A percentile compares a stretch with the other conserved stretches of the same genome.
Conservation (phyloP, 108 stramenopile species). For the Skeletonema menzelii region DNA sequence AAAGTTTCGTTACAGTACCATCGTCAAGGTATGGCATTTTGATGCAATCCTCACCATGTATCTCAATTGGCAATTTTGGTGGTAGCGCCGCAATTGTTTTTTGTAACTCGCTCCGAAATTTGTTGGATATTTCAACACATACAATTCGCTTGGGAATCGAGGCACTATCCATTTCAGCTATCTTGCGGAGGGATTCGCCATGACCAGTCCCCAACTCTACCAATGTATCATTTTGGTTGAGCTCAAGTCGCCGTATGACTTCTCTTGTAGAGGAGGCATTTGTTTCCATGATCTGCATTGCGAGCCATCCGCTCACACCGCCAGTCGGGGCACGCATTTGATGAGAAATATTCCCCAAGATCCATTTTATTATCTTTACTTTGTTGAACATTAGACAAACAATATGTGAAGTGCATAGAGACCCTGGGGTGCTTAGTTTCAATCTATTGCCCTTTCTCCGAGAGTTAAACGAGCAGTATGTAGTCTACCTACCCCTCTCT, state of each 20-base stretch:
- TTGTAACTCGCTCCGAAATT: constrained; percentile 13
- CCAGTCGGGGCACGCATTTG: constrained; percentile 15
- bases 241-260: constrained; percentile 5
- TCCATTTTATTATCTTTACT: constrained; percentile 9
- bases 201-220: constrained; percentile 20
- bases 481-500: too few relatives aligned
- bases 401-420: too few relatives aligned
- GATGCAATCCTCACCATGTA: constrained; percentile 25
- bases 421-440: too few relatives aligned
- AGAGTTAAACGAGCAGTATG: too few relatives aligned
- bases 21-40: constrained; percentile 23
- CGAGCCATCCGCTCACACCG: constrained; percentile 7
- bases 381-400: background rate
- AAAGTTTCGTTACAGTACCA: constrained; percentile 18
- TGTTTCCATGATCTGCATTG: constrained; percentile 20
- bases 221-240: constrained; percentile 15
- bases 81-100: background rate
- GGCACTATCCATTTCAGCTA: background rate
- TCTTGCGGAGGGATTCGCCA: constrained; percentile 7
- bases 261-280: constrained; percentile 13
- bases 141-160: constrained; percentile 18
- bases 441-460: too few relatives aligned
- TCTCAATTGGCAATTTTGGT: constrained; percentile 8
- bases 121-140: constrained; percentile 29
- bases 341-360: constrained; percentile 9